phyloP scores from a whole-genome alignment of 2,329 filamentous ascomycete genomes.

The Colletotrichum echinochloae region DNA sequence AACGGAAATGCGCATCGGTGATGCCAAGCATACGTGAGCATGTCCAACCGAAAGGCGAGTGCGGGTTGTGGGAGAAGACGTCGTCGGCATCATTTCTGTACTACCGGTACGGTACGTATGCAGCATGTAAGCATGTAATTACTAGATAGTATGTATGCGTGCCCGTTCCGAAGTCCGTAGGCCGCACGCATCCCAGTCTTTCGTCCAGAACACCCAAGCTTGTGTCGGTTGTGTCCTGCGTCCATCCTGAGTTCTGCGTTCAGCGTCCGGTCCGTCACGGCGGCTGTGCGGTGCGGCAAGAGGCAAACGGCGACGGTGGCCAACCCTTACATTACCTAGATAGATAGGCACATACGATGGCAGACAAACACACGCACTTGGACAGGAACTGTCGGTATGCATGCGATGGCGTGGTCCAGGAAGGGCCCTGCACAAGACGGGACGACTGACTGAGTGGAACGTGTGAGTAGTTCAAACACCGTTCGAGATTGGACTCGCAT shows the following conservation, averaged over 20 bases:
- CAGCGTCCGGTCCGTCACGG: not conserved
- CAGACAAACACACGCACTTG: not conserved
- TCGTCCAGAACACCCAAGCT: not conserved
- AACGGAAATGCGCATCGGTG: not conserved
- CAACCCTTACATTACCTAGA: not conserved
- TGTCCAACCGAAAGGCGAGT: slow-evolving; percentile 14
- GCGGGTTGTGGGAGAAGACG: not conserved
- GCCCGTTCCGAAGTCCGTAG: not conserved
- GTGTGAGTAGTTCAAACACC: not conserved
- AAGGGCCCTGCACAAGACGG: not conserved
- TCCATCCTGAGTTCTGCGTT: not conserved
- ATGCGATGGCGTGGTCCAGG: slow-evolving; percentile 10
- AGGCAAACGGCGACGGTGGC: not conserved
- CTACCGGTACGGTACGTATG: no score
- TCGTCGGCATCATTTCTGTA: not conserved
- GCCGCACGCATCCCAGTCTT: not conserved
- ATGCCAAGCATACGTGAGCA: slow-evolving; percentile 13
- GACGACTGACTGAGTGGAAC: not conserved
- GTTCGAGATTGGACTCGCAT: not conserved
- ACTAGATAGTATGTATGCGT: not conserved
- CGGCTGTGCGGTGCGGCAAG: slow-evolving; percentile 12
- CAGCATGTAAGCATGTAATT: no score
- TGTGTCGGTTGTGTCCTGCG: not conserved
- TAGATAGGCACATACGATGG: no score
- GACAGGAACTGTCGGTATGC: no score